Conservation (phyloP, 441 rosid species). For the Daphne laureola region DNA sequence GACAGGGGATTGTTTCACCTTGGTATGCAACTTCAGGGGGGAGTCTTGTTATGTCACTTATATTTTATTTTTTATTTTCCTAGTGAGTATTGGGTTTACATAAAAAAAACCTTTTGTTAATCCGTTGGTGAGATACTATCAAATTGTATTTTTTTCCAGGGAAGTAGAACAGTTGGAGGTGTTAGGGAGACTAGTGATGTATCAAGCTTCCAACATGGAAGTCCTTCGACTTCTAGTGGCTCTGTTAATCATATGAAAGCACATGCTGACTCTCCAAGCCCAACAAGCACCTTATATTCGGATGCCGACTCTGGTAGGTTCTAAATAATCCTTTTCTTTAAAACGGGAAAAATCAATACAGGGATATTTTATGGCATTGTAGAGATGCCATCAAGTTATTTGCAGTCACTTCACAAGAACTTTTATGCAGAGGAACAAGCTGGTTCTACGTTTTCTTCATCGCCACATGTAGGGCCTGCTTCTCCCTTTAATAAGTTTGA, state of each 20-base stretch:
- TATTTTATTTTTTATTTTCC: background rate
- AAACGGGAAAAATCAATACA: background rate
- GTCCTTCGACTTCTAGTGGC: slow-evolving; percentile 41
- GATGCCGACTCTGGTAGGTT: slow-evolving; percentile 82
- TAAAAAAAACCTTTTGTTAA: background rate
- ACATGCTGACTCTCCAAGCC: slow-evolving; percentile 67
- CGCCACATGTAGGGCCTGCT: slow-evolving; percentile 33
- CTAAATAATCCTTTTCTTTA: slow-evolving; percentile 11
- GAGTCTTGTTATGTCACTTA: background rate
- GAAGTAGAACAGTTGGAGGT: slow-evolving; percentile 52
- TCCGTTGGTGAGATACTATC: background rate
- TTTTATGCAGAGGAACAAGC: slow-evolving; percentile 61
- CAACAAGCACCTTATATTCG: slow-evolving; percentile 72
- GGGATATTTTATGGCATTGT: slow-evolving; percentile 3
- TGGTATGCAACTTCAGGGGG: background rate
- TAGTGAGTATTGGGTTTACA: background rate
- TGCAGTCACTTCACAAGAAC: slow-evolving; percentile 16
- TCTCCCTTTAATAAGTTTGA: slow-evolving; percentile 21
- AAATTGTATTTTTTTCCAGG: slow-evolving; percentile 29
- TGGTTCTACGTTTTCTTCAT: slow-evolving; percentile 31
- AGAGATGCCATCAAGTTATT: too few species aligned
- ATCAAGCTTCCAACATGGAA: slow-evolving; percentile 30
- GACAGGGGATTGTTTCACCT: background rate
- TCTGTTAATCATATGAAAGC: slow-evolving; percentile 28
- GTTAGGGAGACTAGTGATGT: slow-evolving; percentile 36